phyloP scores from a whole-genome alignment of 371 early-diverging fungal genomes.

The Capillidium heterosporum region DNA sequence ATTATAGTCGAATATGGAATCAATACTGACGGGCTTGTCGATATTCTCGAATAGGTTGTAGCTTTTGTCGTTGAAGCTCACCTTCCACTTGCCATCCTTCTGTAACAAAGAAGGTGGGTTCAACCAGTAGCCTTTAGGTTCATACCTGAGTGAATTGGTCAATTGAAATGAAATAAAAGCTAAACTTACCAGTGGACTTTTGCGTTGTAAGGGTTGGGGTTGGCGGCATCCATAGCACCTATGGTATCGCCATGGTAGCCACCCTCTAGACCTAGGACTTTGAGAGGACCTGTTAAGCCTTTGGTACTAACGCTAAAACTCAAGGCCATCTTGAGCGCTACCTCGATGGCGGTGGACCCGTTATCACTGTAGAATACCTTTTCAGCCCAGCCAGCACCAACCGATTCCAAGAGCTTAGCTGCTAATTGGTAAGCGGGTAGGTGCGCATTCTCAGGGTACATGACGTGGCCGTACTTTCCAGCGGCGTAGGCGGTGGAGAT shows the following conservation, averaged over 20 bases:
- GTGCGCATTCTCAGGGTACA: slow-evolving; percentile 59
- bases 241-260: slow-evolving; percentile 77
- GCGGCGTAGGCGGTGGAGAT: slow-evolving; percentile 45
- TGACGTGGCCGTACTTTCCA: slow-evolving; percentile 67
- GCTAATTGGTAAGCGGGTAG: slow-evolving; percentile 48
- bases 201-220: slow-evolving; percentile 53
- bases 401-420: slow-evolving; percentile 31
- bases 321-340: slow-evolving; percentile 67
- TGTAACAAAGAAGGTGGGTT: slow-evolving; percentile 36
- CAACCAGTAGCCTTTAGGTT: slow-evolving; percentile 55
- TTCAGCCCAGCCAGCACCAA: slow-evolving; percentile 43
- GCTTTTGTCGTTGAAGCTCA: no score
- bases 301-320: slow-evolving; percentile 16
- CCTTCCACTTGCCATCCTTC: no score
- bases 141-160: slow-evolving; percentile 18
- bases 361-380: slow-evolving; percentile 70
- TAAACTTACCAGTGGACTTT: slow-evolving; percentile 43
- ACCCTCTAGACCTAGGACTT: slow-evolving; percentile 42
- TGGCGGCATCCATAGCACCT: slow-evolving; percentile 65
- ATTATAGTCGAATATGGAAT: background rate
- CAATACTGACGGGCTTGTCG: no score
- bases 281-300: slow-evolving; percentile 18
- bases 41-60: no score
- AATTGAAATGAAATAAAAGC: background rate
- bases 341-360: slow-evolving; percentile 65